Evolutionary conservation across 345 rosid genomes (phyloP), one percentile per base, ranked within the genome.

Genomic region (Camelina sativa): DNA sequence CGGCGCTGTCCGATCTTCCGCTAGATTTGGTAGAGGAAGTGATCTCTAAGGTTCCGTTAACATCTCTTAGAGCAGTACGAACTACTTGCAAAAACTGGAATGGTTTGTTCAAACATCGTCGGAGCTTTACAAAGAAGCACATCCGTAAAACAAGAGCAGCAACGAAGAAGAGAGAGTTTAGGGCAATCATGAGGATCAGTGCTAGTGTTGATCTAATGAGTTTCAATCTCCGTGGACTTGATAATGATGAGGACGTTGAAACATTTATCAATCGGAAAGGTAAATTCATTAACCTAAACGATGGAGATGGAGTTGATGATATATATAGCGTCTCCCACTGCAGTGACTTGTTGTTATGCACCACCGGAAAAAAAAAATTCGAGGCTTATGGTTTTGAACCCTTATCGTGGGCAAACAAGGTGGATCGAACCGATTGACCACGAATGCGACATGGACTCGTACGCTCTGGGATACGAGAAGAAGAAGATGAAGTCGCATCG

Each of bases 81-180:
- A 23, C 35, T 25, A 54, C 59, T 54, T 54, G 59, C 59, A 25
- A 54, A 54, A 25, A 6, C 2, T 54, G 59, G 59, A 22, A 54
- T 16, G 13, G 8, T 7, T 25, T 54, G 25, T 54, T n/a, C 59
- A 54, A 12, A 54, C 8, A 3, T 25, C 35, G 10, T 28, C 30
- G 30, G 58, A 53, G 34, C 17, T 54, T 54, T 15, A 12, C 59
- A 12, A 25, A 15, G 48, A 44, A 44, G 48, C 17, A 44, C 16
- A 43, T 43, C 15, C 48, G 48, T 13, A 43, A 43, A 5, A 13
- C 48, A 43, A 43, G 48, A 1, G 16, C 16, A 43, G 28, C 44
- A 35, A 16, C 3, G 15, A 34, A 34, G 50, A 15, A 37, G 35
- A 11, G 38, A 4, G 61, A 53, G 51, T 53, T 12, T 38, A 0